Evolutionary conservation across 805 yeast genomes (phyloP), one percentile per base, ranked within the genome.

Genomic region (Ogataea trehalophila): DNA sequence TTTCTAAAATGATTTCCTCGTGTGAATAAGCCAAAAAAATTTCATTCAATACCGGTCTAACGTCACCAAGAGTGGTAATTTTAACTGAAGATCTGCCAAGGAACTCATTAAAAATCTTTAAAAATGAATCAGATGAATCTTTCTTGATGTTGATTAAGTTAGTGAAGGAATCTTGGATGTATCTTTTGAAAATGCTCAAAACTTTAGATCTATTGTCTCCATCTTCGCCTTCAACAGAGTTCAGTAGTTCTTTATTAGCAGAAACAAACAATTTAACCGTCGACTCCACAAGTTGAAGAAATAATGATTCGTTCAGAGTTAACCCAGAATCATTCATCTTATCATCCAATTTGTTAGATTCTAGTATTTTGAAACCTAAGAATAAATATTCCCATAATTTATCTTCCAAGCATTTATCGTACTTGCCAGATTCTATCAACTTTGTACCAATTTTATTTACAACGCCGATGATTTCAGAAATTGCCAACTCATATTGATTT

Each of bases 1-100:
- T 67, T 15, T 66, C 61, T 17, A 81, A 68, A 49, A 85, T 74
- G 36, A 75, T 75, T 48, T 74, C 75, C 53, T 88, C 95, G 53
- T 84, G 78, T 13, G 78, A 69, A 55, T 81, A 85, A 0, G 90
- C 80, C 3, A 79, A 62, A 47, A 81, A 81, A 1, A 87, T 75
- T 51, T 86, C 89, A 23, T 72, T 72, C 20, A 89, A 63, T 16
- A 86, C 75, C 1, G 73, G 72, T 37, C 82, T 70, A 15, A 87
- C 75, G 53, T 84, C 83, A 0, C 81, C 77, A 5, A 85, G 59
- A 7, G 80, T 78, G 6, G 85, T 76, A 26, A 74, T 59, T 17
- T 72, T 67, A 3, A 74, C 72, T 0, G 73, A 61, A 1, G 83
- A 71, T 4, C 76, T 63, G 37, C 73, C 75, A 35, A 87, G 64